phyloP scores from a whole-genome alignment of 2,329 filamentous ascomycete species.

The Paracamarosporium sp. region DNA sequence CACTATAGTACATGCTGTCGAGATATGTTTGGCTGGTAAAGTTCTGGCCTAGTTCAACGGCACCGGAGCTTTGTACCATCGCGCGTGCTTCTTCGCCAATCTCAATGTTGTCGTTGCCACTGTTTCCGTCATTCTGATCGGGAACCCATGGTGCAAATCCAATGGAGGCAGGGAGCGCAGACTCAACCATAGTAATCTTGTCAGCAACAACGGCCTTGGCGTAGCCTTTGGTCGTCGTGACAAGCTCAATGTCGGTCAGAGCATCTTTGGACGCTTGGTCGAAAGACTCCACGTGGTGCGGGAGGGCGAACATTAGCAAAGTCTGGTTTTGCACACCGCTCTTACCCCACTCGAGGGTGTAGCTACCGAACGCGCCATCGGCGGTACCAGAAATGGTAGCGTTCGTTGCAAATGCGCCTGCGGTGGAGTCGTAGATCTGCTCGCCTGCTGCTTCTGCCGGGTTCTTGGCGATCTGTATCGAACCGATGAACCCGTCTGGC shows the following conservation, averaged over 20 bases:
- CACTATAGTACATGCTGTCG: constrained; percentile 94
- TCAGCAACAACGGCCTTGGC: constrained; percentile 68
- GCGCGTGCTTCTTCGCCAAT: constrained; percentile 60
- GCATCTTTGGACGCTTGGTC: constrained; percentile 58
- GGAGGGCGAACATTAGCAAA: constrained; percentile 87
- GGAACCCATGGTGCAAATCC: constrained; percentile 82
- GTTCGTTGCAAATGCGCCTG: constrained; percentile 75
- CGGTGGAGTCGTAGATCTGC: constrained; percentile 74
- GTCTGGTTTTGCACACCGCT: constrained; percentile 64
- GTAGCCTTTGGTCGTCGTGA: constrained; percentile 87
- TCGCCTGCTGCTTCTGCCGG: constrained; percentile 61
- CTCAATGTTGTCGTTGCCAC: constrained; percentile 35
- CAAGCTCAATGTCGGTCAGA: constrained; percentile 64
- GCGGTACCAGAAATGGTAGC: constrained; percentile 59
- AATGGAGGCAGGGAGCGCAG: constrained; percentile 72
- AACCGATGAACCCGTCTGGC: constrained; percentile 72
- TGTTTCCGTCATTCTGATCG: constrained; percentile 38
- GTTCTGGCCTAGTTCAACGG: constrained; percentile 76
- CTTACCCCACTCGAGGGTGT: constrained; percentile 76
- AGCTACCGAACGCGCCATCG: constrained; percentile 64
- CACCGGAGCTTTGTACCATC: constrained; percentile 67
- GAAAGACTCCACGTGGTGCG: constrained; percentile 85
- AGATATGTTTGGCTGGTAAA: constrained; percentile 76
- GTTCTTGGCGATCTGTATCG: constrained; percentile 85
- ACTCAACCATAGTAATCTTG: constrained; percentile 73